Evolutionary conservation across 2,329 filamentous ascomycete genomes (phyloP).

Genomic region (Claviceps humidiphila): DNA sequence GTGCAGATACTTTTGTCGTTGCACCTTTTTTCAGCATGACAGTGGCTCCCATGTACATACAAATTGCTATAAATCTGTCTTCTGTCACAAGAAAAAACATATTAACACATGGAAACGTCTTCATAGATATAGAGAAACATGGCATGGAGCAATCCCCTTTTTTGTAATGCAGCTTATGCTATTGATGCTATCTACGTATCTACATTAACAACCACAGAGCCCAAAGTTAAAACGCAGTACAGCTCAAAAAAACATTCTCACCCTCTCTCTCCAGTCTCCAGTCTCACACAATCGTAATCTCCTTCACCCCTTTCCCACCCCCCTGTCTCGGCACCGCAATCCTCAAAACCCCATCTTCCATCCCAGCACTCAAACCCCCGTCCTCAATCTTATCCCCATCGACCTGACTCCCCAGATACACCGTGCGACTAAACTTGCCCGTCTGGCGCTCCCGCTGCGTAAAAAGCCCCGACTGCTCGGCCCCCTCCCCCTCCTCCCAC

Average conservation of each 20-base stretch:
- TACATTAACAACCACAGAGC: not conserved
- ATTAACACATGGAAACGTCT: too few relatives aligned
- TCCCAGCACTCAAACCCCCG: not conserved
- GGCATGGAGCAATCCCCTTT: not conserved
- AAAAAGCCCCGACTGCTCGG: not conserved
- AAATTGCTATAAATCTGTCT: too few relatives aligned
- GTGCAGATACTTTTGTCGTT: too few relatives aligned
- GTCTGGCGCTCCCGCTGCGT: not conserved
- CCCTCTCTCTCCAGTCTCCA: not conserved
- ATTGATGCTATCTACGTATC: not conserved
- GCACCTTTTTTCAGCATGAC: too few relatives aligned
- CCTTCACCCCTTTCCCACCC: not conserved
- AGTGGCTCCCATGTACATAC: too few relatives aligned
- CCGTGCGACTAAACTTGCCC: not conserved
- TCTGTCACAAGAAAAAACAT: too few relatives aligned
- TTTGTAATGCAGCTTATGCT: not conserved
- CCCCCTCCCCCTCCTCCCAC: too few relatives aligned
- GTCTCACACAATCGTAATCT: not conserved
- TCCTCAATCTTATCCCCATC: not conserved
- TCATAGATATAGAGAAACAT: not conserved
- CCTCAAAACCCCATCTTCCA: not conserved
- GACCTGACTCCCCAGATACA: not conserved
- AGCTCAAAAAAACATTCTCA: not conserved
- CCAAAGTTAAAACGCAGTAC: not conserved
- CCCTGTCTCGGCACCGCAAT: not conserved